phyloP scores from a whole-genome alignment of 306 rosid genomes.

The Acacia acuminata region DNA sequence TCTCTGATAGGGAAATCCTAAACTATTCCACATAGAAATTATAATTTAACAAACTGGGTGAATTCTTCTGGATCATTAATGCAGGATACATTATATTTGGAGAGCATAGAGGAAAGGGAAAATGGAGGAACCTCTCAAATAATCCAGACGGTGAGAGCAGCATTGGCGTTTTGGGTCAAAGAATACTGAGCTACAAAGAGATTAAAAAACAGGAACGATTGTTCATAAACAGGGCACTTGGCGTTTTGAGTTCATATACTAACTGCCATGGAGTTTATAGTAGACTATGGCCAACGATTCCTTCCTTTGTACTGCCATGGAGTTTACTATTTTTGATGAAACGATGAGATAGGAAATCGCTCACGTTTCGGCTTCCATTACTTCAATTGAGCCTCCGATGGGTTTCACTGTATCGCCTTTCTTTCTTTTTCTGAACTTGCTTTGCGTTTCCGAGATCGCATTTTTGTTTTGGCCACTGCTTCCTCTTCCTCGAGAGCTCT shows the following conservation, averaged over 20 bases:
- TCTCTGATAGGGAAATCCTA: too few species aligned
- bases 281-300: constrained; percentile 73
- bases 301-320: constrained; percentile 65
- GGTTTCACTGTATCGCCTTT: too few species aligned
- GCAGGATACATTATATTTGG: constrained; percentile 77
- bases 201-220: too few species aligned
- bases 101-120: constrained; percentile 82
- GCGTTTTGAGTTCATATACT: constrained; percentile 80
- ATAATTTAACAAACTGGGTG: neutral
- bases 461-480: too few species aligned
- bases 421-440: too few species aligned
- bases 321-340: too few species aligned
- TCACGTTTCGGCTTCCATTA: too few species aligned
- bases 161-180: constrained; percentile 89
- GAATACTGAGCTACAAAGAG: constrained; percentile 56
- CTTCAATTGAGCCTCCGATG: too few species aligned
- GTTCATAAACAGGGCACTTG: too few species aligned
- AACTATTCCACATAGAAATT: neutral
- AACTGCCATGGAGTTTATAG: constrained; percentile 74
- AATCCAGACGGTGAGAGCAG: constrained; percentile 77
- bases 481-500: too few species aligned
- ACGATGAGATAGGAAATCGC: too few species aligned
- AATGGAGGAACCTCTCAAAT: constrained; percentile 90
- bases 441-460: too few species aligned
- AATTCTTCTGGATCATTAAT: constrained; percentile 16